These are phyloP conservation scores for Cercospora brassicicola DNA, from an alignment of 2,329 filamentous ascomycete species.

Conservation along the genomic window DNA sequence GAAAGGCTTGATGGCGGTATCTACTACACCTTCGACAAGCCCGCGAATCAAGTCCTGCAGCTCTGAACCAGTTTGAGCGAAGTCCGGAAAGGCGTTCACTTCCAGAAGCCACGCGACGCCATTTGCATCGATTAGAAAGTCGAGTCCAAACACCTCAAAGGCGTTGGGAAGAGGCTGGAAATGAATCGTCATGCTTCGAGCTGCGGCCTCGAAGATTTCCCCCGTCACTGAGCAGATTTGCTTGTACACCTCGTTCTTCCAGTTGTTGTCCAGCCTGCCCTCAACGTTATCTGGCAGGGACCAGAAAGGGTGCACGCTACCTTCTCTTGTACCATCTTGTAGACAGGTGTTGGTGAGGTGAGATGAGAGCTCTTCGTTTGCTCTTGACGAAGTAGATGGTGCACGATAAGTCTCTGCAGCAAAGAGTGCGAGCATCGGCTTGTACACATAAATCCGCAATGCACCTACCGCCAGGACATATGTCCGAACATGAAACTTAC, in stretches of 20 bases:
- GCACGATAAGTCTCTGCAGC: conserved; percentile 70
- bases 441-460: conserved; percentile 81
- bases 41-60: conserved; percentile 70
- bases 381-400: conserved; percentile 53
- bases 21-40: conserved; percentile 74
- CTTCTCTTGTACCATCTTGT: conserved; percentile 61
- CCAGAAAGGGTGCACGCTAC: conserved; percentile 75
- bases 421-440: conserved; percentile 89
- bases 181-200: conserved; percentile 78
- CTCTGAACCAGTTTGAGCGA: conserved; percentile 81
- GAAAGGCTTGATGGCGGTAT: conserved; percentile 66
- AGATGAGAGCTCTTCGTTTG: conserved; percentile 60
- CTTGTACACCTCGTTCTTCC: conserved; percentile 63
- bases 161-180: conserved; percentile 86
- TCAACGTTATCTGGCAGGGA: conserved; percentile 52
- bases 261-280: conserved; percentile 37
- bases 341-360: conserved; percentile 97
- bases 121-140: conserved; percentile 74
- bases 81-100: conserved; percentile 95
- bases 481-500: conserved; percentile 92
- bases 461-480: conserved; percentile 83
- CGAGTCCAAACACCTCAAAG: conserved; percentile 89
- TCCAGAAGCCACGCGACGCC: conserved; percentile 76
- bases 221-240: conserved; percentile 74
- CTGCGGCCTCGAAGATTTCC: conserved; percentile 83